Evolutionary conservation across 2,329 filamentous ascomycete genomes (phyloP), one percentile per base, ranked within the genome.

Genomic region (Talaromyces sp.): DNA sequence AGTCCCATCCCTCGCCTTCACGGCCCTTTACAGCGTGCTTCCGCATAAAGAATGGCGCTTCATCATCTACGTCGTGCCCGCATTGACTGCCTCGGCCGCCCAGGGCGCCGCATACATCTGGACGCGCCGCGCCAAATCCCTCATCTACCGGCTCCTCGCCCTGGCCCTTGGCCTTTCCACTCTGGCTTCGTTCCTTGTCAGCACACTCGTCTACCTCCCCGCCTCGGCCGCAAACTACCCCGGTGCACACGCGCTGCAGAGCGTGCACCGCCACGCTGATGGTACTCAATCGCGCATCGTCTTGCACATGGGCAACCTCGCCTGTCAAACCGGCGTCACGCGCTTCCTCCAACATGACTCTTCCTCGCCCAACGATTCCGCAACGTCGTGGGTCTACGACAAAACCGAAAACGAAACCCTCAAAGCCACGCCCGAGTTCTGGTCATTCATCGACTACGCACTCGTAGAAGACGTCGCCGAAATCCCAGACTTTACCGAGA

Each of bases 21-120:
- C 95, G 21, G 82, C 82, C 4, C 74, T 95, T 50, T 97, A 96
- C 79, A 96, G 91, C 64, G 68, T 91, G 56, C 89, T 96, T 63
- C 92, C 93, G 0, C 94, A 99, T 78, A 99, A 99, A 73, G 94
- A 99, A 77, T 89, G 92, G 72, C 89, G 94, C 19, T 99, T 99
- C 79, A 88, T 99, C 66, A 86, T 97, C 68, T 97, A 97, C 76
- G 82, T 86, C 57, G 81, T 96, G 26, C 94, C 94, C 0, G 82
- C 88, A 0, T 78, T 97, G 31, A 96, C 92, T 0, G 88, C 88
- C 11, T 84, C 88, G 2, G 88, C 91, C 0, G 87, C 91, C 3
- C 81, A 91, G 4, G 88, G 87, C 21, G 90, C 91, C 14, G 83
- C 85, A 59, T 88, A 86, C 74, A 77, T 95, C 64, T 89, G 85